A percentile compares a stretch with the other conserved stretches of the same genome.
Evolutionary conservation across 2,329 filamentous ascomycete genomes (phyloP).

Genomic region (Microcera coccophila): DNA sequence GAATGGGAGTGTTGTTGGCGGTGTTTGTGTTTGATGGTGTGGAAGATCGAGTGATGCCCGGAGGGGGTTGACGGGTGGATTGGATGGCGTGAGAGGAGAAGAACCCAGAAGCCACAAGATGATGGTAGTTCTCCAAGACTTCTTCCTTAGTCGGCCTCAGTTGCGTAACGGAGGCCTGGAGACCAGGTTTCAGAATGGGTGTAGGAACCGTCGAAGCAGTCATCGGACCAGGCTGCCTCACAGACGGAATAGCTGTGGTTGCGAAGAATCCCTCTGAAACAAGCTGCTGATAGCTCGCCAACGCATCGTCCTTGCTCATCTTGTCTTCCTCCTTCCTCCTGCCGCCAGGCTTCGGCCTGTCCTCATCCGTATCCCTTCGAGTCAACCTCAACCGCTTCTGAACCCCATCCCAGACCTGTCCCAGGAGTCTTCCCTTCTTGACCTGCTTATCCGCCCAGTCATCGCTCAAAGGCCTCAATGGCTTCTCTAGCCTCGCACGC

Average conservation of each 20-base stretch:
- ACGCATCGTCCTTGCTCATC: slow-evolving; percentile 46
- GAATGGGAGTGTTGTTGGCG: slow-evolving; percentile 11
- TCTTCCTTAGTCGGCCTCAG: slow-evolving; percentile 43
- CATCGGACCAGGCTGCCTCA: background rate
- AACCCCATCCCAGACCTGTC: slow-evolving; percentile 39
- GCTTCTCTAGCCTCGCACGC: slow-evolving; percentile 30
- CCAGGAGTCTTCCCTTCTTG: slow-evolving; percentile 31
- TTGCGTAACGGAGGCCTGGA: background rate
- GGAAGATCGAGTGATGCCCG: slow-evolving; percentile 6
- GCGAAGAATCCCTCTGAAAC: slow-evolving; percentile 57
- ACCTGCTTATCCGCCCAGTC: slow-evolving; percentile 32
- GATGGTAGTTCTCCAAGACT: slow-evolving; percentile 53
- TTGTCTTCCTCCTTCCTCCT: slow-evolving; percentile 21
- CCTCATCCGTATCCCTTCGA: slow-evolving; percentile 23
- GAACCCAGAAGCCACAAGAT: slow-evolving; percentile 55
- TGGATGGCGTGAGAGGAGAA: slow-evolving; percentile 56
- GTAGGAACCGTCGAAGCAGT: background rate
- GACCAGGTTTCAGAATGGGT: background rate
- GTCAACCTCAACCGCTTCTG: slow-evolving; percentile 31
- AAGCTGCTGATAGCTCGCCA: slow-evolving; percentile 54
- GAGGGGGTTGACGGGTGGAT: slow-evolving; percentile 42
- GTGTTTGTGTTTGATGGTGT: background rate
- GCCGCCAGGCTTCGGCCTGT: slow-evolving; percentile 9
- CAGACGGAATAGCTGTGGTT: slow-evolving; percentile 18
- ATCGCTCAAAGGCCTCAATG: slow-evolving; percentile 23